Base-by-base conservation (phyloP, 805 yeast genomes). In the Lipomyces kockii region DNA sequence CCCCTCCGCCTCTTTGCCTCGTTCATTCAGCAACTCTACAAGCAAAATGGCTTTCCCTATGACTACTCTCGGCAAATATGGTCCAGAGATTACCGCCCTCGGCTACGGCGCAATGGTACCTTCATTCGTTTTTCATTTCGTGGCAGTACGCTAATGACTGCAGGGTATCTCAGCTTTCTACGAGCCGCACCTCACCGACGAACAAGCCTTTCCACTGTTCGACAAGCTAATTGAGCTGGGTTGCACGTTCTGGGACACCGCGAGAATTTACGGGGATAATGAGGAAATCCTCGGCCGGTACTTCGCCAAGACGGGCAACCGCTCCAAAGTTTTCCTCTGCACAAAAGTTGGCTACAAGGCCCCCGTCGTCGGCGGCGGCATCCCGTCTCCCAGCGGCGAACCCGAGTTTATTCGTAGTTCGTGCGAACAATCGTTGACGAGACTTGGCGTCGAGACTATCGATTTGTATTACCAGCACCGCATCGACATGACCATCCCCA, bases 391-490 rank as follows among this genome's bases (percentile, higher is more conserved):
- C 14, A 61, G 62, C 56, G 69, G 71, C n/a, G 37, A 58, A n/a
- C 67, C 74, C 20, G 74, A 67, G 54, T 67, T 65, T 53, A 65
- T 64, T 25, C 43, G 32, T 34, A 53, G 51, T 62, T 65, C 69
- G 9, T 39, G 60, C 32, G 69, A 60, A n/a, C 62, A 46, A 54
- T 70, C 73, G 46, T 59, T 71, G 29, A 34, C 46, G 63, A 62
- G 67, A 8, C 64, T 71, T 20, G 65, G 63, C 12, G 60, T 61
- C 9, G 69, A 65, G 58, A 54, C 52, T 20, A 60, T 86, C 60
- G 91, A 87, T 64, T 75, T 89, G 64, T 92, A 85, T 77, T 92
- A 90, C 75, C 83, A 86, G 37, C 92, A 96, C 3, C 86, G 97
- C 77, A 80, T 90, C 46, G 93, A 89, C 74, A 78, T 77, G 5